phyloP scores from a whole-genome alignment of 192 early-diverging fungal genomes.

The Coemansia sp. region DNA sequence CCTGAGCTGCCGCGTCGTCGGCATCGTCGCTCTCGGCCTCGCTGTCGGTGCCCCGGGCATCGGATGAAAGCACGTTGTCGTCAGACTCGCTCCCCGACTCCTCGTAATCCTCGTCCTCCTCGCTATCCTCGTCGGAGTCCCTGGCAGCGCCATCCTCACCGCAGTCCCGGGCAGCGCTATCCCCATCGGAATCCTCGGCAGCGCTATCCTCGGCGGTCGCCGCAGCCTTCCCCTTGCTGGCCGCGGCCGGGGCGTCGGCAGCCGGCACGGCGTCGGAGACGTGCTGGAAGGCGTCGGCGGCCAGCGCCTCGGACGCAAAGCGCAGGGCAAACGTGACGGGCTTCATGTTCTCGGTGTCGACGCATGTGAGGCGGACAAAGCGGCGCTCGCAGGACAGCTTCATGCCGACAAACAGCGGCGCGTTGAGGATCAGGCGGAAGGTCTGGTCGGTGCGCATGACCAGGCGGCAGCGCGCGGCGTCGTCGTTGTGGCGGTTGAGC shows the following conservation, averaged over 20 bases:
- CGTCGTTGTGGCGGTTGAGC: conserved; percentile 30
- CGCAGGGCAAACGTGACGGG: conserved; percentile 28
- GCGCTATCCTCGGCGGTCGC: background rate
- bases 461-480: conserved; percentile 14
- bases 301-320: conserved; percentile 24
- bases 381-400: conserved; percentile 21
- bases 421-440: conserved; percentile 47
- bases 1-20: background rate
- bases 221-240: background rate
- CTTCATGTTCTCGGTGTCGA: conserved; percentile 19
- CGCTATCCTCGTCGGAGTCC: conserved; percentile 3
- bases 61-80: conserved; percentile 5
- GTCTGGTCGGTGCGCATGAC: conserved; percentile 51
- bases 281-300: conserved; percentile 8
- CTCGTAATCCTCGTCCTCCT: conserved; percentile 12
- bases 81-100: conserved; percentile 4
- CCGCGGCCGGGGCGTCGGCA: background rate
- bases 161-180: background rate
- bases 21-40: background rate
- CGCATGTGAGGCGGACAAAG: conserved; percentile 37
- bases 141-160: background rate
- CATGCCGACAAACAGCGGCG: conserved; percentile 34
- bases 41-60: background rate
- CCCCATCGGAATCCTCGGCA: background rate
- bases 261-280: conserved; percentile 15